phyloP scores from a whole-genome alignment of 1,284 basidiomycete genomes.

The Omphalotus olearius region DNA sequence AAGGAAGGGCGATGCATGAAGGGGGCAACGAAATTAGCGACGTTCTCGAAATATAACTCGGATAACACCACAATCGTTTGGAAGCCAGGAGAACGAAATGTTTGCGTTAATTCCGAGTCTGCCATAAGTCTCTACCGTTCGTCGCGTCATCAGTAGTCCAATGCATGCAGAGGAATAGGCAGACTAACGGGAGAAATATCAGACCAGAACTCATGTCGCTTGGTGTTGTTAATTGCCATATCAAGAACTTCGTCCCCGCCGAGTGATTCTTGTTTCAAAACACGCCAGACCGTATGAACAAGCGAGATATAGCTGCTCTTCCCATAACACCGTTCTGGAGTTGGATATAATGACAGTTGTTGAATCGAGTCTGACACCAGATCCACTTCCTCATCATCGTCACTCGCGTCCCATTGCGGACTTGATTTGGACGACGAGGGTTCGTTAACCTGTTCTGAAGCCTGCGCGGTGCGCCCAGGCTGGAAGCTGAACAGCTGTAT shows the following conservation, averaged over 20 bases:
- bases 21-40: not conserved
- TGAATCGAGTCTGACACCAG: too few relatives aligned
- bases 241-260: not conserved
- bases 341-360: too few relatives aligned
- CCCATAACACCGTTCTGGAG: not conserved
- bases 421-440: too few relatives aligned
- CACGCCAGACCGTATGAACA: not conserved
- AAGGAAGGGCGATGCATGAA: slow-evolving; percentile 7
- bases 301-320: slow-evolving; percentile 4
- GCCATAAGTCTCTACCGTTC: not conserved
- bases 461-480: too few relatives aligned
- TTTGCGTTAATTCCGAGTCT: not conserved
- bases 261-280: not conserved
- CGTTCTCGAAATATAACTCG: not conserved
- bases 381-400: too few relatives aligned
- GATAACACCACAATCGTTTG: not conserved
- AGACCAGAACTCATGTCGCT: slow-evolving; percentile 2
- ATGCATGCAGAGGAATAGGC: not conserved
- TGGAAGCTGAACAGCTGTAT: too few relatives aligned
- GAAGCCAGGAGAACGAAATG: slow-evolving; percentile 1
- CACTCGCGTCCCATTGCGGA: too few relatives aligned
- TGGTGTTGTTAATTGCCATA: not conserved
- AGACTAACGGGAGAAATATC: not conserved
- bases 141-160: not conserved
- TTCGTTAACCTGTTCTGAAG: too few relatives aligned